These are phyloP conservation scores for Eutrema salsugineum DNA, from an alignment of 441 rosid genomes.

Conservation along the genomic window DNA sequence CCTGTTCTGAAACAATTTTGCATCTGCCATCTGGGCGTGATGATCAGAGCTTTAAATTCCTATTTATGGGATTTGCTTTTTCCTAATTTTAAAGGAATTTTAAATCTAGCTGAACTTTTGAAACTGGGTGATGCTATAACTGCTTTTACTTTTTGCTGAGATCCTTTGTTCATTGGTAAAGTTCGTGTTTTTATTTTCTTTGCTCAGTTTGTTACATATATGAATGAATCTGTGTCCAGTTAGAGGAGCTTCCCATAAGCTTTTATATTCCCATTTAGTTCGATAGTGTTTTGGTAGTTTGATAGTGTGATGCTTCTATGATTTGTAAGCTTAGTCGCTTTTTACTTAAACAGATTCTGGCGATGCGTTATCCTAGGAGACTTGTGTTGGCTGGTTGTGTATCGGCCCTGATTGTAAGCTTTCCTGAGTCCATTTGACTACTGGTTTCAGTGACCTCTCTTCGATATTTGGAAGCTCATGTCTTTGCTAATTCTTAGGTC, in stretches of 20 bases:
- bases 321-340: not conserved
- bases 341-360: conserved; percentile 55
- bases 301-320: not conserved
- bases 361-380: conserved; percentile 95
- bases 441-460: not conserved
- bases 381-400: conserved; percentile 92
- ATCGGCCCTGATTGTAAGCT: conserved; percentile 69
- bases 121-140: not conserved
- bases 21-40: not conserved
- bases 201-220: not conserved
- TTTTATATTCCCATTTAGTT: not conserved
- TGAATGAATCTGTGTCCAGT: not conserved
- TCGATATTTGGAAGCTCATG: not conserved
- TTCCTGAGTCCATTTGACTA: not conserved
- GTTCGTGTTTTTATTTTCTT: not conserved
- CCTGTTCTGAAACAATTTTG: not conserved
- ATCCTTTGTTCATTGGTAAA: not conserved
- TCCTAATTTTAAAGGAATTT: not conserved
- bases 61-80: not conserved
- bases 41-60: not conserved
- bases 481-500: conserved; percentile 44
- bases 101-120: not conserved
- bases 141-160: not conserved
- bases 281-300: not conserved
- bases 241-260: not conserved